Percentiles rank a stretch among this genome's conserved stretches.
phyloP scores from a whole-genome alignment of 495 filamentous ascomycete species.

The Stereocaulon alpinum region DNA sequence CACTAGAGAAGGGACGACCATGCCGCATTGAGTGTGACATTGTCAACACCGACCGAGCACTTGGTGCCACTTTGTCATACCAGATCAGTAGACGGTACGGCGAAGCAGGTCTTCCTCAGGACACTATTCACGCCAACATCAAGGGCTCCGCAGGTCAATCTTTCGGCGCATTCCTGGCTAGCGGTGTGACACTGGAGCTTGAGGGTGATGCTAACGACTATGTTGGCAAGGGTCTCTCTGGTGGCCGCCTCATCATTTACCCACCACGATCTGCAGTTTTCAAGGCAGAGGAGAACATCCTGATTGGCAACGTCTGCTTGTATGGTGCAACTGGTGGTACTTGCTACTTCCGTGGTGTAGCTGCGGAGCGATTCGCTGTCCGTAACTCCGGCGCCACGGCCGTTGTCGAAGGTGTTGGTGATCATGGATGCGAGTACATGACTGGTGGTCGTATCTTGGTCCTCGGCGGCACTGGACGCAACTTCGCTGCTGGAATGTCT shows the following conservation, averaged over 20 bases:
- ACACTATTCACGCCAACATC: constrained; percentile 95
- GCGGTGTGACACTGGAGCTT: constrained; percentile 90
- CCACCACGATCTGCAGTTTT: constrained; percentile 87
- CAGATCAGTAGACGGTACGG: constrained; percentile 91
- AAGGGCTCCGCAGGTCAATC: constrained; percentile 98
- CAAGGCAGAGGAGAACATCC: constrained; percentile 96
- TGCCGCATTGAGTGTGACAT: constrained; percentile 95
- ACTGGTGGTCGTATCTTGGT: constrained; percentile 90
- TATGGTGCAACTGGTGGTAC: constrained; percentile 92
- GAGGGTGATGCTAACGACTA: constrained; percentile 98
- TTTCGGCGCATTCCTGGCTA: constrained; percentile 91
- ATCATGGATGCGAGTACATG: constrained; percentile 99
- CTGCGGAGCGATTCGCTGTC: constrained; percentile 95
- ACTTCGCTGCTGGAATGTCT: constrained; percentile 99
- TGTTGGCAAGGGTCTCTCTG: constrained; percentile 94
- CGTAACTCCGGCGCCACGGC: constrained; percentile 96
- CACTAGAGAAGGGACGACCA: constrained; percentile 90
- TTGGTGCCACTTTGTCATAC: constrained; percentile 94
- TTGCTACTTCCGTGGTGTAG: constrained; percentile 96
- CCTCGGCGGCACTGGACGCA: constrained; percentile 89
- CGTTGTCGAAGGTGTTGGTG: constrained; percentile 94
- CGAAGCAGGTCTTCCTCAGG: constrained; percentile 80
- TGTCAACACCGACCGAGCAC: constrained; percentile 92
- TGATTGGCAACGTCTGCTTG: constrained; percentile 94
- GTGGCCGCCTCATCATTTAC: constrained; percentile 92